Evolutionary conservation across 2,329 filamentous ascomycete species (phyloP).

Genomic region (Penicillium thymicola): DNA sequence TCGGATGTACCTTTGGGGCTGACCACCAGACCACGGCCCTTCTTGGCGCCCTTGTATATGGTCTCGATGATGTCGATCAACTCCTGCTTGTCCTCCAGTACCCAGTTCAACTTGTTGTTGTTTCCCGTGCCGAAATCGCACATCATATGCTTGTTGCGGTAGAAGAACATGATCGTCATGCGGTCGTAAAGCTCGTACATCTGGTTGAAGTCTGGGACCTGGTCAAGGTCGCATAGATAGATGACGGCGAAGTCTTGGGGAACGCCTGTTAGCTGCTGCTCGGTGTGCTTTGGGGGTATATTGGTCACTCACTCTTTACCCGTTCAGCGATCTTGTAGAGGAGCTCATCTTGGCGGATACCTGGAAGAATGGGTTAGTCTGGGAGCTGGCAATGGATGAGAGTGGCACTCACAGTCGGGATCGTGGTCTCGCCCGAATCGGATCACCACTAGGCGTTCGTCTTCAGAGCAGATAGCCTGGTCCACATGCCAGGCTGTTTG

Average conservation of each 20-base stretch:
- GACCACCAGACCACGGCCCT: slow-evolving; percentile 92
- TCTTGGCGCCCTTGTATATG: slow-evolving; percentile 97
- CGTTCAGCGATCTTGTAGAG: slow-evolving; percentile 90
- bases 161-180: slow-evolving; percentile 72
- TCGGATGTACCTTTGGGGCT: slow-evolving; percentile 72
- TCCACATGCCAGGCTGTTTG: slow-evolving; percentile 96
- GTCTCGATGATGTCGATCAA: slow-evolving; percentile 98
- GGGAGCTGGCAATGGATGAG: neutral
- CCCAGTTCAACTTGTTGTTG: slow-evolving; percentile 98
- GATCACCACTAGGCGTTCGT: slow-evolving; percentile 79
- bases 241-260: slow-evolving; percentile 53
- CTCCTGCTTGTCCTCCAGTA: slow-evolving; percentile 96
- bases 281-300: slow-evolving; percentile 47
- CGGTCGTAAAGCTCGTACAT: slow-evolving; percentile 92
- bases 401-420: slow-evolving; percentile 56
- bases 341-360: slow-evolving; percentile 83
- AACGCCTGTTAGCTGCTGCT: slow-evolving; percentile 2
- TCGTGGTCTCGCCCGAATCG: slow-evolving; percentile 88
- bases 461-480: slow-evolving; percentile 86
- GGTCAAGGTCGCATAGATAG: slow-evolving; percentile 89
- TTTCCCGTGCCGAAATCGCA: slow-evolving; percentile 93
- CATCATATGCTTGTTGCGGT: slow-evolving; percentile 93
- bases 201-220: slow-evolving; percentile 88
- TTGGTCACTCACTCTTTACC: slow-evolving; percentile 62
- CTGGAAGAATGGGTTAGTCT: slow-evolving; percentile 23